phyloP scores from a whole-genome alignment of 306 rosid genomes.

The Clitoria ternatea region DNA sequence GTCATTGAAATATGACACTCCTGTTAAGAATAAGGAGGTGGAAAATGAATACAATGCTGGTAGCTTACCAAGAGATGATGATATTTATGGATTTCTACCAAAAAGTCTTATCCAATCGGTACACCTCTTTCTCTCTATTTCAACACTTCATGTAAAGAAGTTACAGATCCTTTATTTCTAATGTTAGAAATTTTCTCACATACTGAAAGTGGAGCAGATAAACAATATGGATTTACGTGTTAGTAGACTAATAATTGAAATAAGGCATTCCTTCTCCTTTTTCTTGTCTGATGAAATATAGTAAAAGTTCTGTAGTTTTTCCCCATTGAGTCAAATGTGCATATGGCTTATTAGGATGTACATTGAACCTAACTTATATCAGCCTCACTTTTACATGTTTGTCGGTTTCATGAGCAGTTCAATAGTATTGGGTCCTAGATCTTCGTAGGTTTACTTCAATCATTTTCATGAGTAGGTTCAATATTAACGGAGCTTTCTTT shows the following conservation, averaged over 20 bases:
- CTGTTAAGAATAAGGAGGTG: slow-evolving; percentile 41
- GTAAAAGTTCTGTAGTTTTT: background rate
- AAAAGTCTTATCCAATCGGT: slow-evolving; percentile 67
- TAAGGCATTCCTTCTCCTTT: background rate
- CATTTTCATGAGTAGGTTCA: background rate
- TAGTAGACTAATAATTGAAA: background rate
- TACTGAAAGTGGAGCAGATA: too few species aligned
- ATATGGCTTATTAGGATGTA: background rate
- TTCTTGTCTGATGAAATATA: background rate
- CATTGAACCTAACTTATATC: background rate
- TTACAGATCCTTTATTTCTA: background rate
- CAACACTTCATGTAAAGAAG: background rate
- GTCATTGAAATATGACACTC: slow-evolving; percentile 70
- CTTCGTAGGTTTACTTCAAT: background rate
- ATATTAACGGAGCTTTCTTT: slow-evolving; percentile 20
- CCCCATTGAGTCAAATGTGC: background rate
- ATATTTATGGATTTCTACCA: slow-evolving; percentile 51
- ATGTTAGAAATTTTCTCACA: too few species aligned
- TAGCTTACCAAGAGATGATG: slow-evolving; percentile 34
- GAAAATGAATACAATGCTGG: slow-evolving; percentile 22
- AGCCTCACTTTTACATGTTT: background rate
- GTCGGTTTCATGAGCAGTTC: background rate
- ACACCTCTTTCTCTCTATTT: slow-evolving; percentile 29
- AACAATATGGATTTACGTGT: background rate
- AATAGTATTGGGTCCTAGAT: background rate